These are phyloP conservation scores for Phoma sp. DNA, from an alignment of 2,329 filamentous ascomycete species.

Conservation along the genomic window DNA sequence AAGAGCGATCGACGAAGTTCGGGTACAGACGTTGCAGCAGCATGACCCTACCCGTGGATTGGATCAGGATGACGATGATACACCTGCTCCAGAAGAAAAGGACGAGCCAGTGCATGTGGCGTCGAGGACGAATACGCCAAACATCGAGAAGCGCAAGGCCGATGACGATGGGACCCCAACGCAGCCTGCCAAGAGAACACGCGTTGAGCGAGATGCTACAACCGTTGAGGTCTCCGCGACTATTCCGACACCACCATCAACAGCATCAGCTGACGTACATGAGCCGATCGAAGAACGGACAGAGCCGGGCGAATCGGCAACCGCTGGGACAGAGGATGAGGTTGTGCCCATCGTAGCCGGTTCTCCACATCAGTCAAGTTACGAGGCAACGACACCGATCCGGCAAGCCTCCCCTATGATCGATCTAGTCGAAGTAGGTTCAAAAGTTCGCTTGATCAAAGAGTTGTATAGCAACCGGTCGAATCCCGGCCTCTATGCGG, in stretches of 20 bases:
- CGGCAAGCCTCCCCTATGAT: neutral
- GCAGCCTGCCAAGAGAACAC: conserved; percentile 1
- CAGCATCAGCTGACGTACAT: neutral
- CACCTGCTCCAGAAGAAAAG: neutral
- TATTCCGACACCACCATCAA: neutral
- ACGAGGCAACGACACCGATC: neutral
- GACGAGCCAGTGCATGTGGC: neutral
- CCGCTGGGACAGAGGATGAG: neutral
- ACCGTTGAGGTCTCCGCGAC: neutral
- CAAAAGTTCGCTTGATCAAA: conserved; percentile 23
- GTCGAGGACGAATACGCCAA: neutral
- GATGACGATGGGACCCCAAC: neutral
- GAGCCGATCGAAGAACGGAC: neutral
- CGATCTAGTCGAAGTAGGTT: neutral
- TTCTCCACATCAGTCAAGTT: neutral
- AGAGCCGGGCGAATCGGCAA: neutral
- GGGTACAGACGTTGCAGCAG: conserved; percentile 5
- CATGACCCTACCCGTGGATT: conserved; percentile 2
- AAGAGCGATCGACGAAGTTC: conserved; percentile 7
- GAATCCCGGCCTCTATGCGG: conserved; percentile 52
- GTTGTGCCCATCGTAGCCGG: neutral
- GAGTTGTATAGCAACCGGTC: conserved; percentile 39
- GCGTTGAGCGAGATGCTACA: neutral
- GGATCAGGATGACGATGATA: neutral
- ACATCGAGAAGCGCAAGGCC: conserved; percentile 6